Conservation (phyloP, 176 grass and related monocot genomes). For the Chrysopogon serrulatus region DNA sequence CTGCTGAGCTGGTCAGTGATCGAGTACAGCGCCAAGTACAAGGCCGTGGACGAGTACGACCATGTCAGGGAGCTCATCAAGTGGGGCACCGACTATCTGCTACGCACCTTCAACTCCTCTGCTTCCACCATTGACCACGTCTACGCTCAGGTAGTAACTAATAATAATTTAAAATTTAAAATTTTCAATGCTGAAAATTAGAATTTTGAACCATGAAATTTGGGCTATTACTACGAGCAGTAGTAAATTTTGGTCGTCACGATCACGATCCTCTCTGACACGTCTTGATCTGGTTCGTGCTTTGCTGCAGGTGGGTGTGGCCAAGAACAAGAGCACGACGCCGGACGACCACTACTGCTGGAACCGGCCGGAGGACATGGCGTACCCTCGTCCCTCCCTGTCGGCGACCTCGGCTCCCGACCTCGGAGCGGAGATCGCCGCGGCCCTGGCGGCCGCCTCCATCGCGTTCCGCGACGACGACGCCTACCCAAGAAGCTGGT, state of each 20-base stretch:
- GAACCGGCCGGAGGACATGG: constrained; percentile 95
- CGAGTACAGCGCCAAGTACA: constrained; percentile 86
- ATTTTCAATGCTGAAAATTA: neutral
- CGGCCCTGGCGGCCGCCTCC: constrained; percentile 69
- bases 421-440: constrained; percentile 76
- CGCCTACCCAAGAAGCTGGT: constrained; percentile 72
- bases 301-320: constrained; percentile 38
- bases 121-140: constrained; percentile 52
- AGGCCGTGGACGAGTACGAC: constrained; percentile 87
- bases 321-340: constrained; percentile 33
- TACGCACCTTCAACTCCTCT: constrained; percentile 95
- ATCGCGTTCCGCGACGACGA: constrained; percentile 84
- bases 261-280: neutral
- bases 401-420: constrained; percentile 37
- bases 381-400: constrained; percentile 49
- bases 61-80: constrained; percentile 90
- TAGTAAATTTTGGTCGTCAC: neutral
- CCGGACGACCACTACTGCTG: constrained; percentile 94
- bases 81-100: constrained; percentile 93
- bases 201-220: neutral
- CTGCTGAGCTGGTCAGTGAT: constrained; percentile 94
- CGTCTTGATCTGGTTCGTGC: neutral
- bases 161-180: neutral
- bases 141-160: constrained; percentile 81
- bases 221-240: neutral